Evolutionary conservation across 352 stramenopile genomes (phyloP), one percentile per base, ranked within the genome.

Genomic region (Phytophthora multivora): DNA sequence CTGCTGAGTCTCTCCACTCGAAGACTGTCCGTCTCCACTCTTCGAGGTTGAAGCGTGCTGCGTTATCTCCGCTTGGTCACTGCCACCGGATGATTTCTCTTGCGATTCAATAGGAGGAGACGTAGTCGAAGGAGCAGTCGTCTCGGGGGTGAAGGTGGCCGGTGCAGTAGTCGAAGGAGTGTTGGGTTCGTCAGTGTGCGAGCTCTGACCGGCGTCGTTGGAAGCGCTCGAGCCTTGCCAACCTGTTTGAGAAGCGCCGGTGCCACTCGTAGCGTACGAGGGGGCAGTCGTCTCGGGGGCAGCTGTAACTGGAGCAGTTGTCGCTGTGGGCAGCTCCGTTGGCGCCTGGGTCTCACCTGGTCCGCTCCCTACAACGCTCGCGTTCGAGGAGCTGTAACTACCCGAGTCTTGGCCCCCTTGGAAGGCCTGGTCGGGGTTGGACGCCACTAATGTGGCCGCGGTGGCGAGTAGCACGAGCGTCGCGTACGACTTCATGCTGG

Each of bases 401-500:
- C 55, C 45, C 10, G 43, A 21, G 35, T 19, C 23, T 16, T 63
- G 26, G 36, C 45, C 28, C 23, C 8, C 28, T 33, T 59, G 51
- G 26, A 36, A 48, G 36, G 1, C 36, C 10, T 64, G 39, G 61
- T 49, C n/a, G 46, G 55, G 36, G 11, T 47, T 55, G 13, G 42
- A 35, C 33, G 35, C 39, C 15, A 40, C 51, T 19, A 55, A 21
- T n/a, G 51, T 50, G 8, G 53, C 42, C 5, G 42, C 51, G 33
- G 47, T 52, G 31, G 53, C 47, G 28, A 58, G 28, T 52, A 60
- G 21, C 28, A 46, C 36, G 45, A 57, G 47, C 13, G 39, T 35
- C 26, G 52, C 23, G 30, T 56, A 54, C 19, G 45, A 58, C 62
- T 61, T 48, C 61, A 69, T 65, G 41, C 33, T 56, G 28, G 8